Evolutionary conservation across 192 early-diverging fungal genomes (phyloP), one percentile per base, ranked within the genome.

Genomic region (Cetraspora pellucida): DNA sequence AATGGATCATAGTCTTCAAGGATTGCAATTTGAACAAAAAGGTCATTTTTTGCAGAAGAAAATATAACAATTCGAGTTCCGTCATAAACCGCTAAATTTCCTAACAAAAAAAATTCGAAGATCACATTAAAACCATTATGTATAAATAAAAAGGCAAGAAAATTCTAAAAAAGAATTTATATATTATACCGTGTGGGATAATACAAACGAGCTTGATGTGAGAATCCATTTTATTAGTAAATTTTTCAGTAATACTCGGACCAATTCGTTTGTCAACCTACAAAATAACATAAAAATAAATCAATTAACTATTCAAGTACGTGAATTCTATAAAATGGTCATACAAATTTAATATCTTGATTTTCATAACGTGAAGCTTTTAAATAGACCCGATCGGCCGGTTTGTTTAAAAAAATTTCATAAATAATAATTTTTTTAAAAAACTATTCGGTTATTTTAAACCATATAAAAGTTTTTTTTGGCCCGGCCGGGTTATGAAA

Each of bases 191-290:
- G 10, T 25, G 37, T 7, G 44, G 44, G n/a, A 74, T 21, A 14
- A 74, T 25, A 74, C 55, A 74, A n/a, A 25, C 57, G 16, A 60
- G 43, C 43, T 74, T 74, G 14, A 74, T 74, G 25, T 9, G 16
- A 23, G 45, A 69, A 69, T 59, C 43, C 27, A 74, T 25, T 5
- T 7, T 31, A 59, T 46, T 30, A 45, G 23, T 6, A 14, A 57
- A 44, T 14, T 74, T 57, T 59, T 74, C 72, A 59, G 37, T 16
- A 23, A 76, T 76, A 2, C 16, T 46, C 27, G 25, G 64, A 16
- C 59, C 50, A 16, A 50, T 60, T 28, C 23, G 77, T 10, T 31
- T 44, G 60, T 30, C 55, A 67, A 31, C 46, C 77, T 78, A 73
- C 3, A 55, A 7, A 3, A 75, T 21, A 30, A 43, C 11, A 58